Percentiles rank a stretch among this genome's conserved stretches.
These are phyloP conservation scores for Peniophora sp. DNA, from an alignment of 1,284 basidiomycete species.

Conservation along the genomic window DNA sequence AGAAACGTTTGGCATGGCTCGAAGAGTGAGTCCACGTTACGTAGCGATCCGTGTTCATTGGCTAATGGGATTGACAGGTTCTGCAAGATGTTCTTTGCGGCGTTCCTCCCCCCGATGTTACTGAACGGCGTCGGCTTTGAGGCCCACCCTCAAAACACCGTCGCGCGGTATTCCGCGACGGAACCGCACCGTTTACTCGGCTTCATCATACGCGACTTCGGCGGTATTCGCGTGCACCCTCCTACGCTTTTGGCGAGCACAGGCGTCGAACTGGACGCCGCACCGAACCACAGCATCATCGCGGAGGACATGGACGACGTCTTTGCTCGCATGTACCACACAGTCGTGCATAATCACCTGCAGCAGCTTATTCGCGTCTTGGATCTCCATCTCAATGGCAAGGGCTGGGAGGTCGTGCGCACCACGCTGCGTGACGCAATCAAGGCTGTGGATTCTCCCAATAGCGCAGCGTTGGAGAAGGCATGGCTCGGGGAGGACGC, in stretches of 20 bases:
- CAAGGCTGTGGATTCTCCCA: slow-evolving; percentile 24
- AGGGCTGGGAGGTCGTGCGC: slow-evolving; percentile 38
- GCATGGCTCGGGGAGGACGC: slow-evolving; percentile 40
- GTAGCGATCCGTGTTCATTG: neutral
- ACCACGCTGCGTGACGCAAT: slow-evolving; percentile 30
- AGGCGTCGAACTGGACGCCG: slow-evolving; percentile 36
- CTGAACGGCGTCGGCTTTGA: slow-evolving; percentile 47
- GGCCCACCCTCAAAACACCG: slow-evolving; percentile 46
- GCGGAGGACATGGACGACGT: slow-evolving; percentile 41
- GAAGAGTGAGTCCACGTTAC: slow-evolving; percentile 26
- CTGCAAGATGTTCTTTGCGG: slow-evolving; percentile 35
- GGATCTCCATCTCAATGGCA: slow-evolving; percentile 41
- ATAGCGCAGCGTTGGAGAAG: slow-evolving; percentile 4
- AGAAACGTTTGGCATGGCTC: slow-evolving; percentile 37
- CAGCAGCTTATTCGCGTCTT: slow-evolving; percentile 45
- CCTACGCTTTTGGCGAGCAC: slow-evolving; percentile 37
- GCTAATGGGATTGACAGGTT: slow-evolving; percentile 18
- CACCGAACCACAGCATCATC: slow-evolving; percentile 39
- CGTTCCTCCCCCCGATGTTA: slow-evolving; percentile 43
- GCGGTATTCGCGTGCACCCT: slow-evolving; percentile 41
- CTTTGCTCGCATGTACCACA: slow-evolving; percentile 46
- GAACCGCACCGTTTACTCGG: slow-evolving; percentile 33
- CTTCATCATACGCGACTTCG: slow-evolving; percentile 47
- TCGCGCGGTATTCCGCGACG: slow-evolving; percentile 31
- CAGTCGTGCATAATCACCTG: slow-evolving; percentile 44